Base-by-base conservation (phyloP, 495 filamentous ascomycete genomes). In the Aspergillus mulundensis region DNA sequence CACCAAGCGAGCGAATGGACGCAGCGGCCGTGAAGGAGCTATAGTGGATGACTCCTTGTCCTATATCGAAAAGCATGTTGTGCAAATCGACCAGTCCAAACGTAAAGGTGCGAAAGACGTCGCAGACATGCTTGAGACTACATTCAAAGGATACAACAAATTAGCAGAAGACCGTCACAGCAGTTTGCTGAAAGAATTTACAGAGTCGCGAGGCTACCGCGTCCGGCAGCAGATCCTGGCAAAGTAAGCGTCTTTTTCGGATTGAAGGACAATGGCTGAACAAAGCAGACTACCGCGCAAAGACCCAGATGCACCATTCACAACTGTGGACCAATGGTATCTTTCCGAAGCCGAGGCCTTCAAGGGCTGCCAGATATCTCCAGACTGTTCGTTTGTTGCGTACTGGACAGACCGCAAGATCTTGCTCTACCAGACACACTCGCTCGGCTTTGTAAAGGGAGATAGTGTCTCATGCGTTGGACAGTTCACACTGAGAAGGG, bases 341-440 rank as follows among this genome's bases (percentile, higher is more conserved):
- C 32, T 50, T 15, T 50, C 47, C 14, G 32, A 34, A 6, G 15
- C 28, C 20, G 28, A 34, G 4, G 47, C 47, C 20, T 38, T 50
- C 11, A 50, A 50, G 32, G 47, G 47, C 19, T 50, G 47, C 16
- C 25, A 34, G 20, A 50, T 50, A n/a, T 50, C 47, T 12, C 47
- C 47, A n/a, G 28, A 50, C 38, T n/a, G 47, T 10, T 30, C 25
- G 3, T 34, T 38, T 21, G 18, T 50, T 8, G 47, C 32, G 18
- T 50, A 50, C 28, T 50, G 47, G 47, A 50, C 47, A 19, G 47
- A 50, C 30, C n/a, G 28, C 30, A 38, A 50, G 32, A 50, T 50
- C 15, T 8, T 23, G 20, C 15, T 50, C 5, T 50, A 50, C 19
- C 18, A 28, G 5, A n/a, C 47, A 4, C 28, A 38, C 6, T 50